Evolutionary conservation across 257 asterid species (phyloP).

Genomic region (Rehmannia glutinosa): DNA sequence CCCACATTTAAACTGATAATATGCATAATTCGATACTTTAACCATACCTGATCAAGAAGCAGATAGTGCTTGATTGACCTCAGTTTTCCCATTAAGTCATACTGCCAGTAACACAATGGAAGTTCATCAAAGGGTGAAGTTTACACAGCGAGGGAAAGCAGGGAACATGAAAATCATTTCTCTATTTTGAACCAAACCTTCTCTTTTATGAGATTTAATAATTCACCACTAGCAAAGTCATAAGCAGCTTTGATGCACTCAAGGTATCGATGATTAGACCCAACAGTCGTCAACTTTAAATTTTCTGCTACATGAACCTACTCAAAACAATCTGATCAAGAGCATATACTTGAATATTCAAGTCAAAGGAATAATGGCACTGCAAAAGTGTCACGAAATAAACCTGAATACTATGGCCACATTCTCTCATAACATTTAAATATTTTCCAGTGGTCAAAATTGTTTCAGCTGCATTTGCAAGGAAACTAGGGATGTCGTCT

Average conservation of each 20-base stretch:
- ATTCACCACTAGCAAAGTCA: constrained; percentile 96
- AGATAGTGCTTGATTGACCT: constrained; percentile 97
- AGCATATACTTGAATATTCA: constrained; percentile 23
- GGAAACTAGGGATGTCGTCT: constrained; percentile 91
- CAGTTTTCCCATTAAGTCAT: constrained; percentile 93
- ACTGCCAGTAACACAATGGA: constrained; percentile 48
- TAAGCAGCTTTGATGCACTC: constrained; percentile 94
- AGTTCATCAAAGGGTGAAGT: constrained; percentile 17
- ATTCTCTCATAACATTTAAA: constrained; percentile 97
- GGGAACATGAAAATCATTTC: not conserved
- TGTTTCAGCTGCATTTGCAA: constrained; percentile 92
- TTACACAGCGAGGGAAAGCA: constrained; percentile 9
- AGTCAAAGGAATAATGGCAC: constrained; percentile 12
- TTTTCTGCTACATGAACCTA: constrained; percentile 90
- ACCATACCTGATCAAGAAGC: constrained; percentile 98
- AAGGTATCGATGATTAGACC: constrained; percentile 90
- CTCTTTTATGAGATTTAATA: constrained; percentile 81
- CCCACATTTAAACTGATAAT: not conserved
- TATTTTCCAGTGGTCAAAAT: constrained; percentile 94
- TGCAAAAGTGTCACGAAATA: constrained; percentile 7
- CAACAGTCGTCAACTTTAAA: constrained; percentile 68
- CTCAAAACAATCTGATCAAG: constrained; percentile 35
- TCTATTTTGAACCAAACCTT: constrained; percentile 49
- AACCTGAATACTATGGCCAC: constrained; percentile 93
- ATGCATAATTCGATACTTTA: not conserved